Evolutionary conservation across 177 flowering plant genomes (phyloP).

Genomic region (Vitis hybrid): DNA sequence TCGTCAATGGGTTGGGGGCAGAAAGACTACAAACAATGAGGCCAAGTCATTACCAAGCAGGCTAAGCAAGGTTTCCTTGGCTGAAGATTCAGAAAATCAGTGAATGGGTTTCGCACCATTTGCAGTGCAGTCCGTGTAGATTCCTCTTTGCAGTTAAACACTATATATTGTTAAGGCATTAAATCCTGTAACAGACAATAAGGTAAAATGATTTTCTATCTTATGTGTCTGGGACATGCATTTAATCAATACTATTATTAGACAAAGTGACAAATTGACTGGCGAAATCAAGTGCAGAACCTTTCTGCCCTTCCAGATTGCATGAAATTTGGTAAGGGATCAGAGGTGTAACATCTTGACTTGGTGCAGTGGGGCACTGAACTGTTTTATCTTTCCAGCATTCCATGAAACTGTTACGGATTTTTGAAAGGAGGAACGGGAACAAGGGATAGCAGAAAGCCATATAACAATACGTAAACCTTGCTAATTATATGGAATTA

Average conservation of each 20-base stretch:
- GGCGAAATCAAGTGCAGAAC: neutral
- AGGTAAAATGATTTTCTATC: neutral
- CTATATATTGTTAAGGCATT: neutral
- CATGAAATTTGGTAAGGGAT: neutral
- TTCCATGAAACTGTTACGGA: neutral
- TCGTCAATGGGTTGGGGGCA: conserved; percentile 25
- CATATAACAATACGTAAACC: no score
- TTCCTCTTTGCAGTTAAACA: neutral
- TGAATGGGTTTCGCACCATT: neutral
- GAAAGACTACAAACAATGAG: conserved; percentile 22
- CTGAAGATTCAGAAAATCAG: conserved; percentile 25
- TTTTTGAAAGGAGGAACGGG: no score
- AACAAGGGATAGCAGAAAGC: no score
- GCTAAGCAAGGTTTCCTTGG: conserved; percentile 50
- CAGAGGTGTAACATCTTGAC: neutral
- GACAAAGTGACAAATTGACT: neutral
- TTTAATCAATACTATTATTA: neutral
- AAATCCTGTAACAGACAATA: neutral
- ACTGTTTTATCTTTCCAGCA: neutral
- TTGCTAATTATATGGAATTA: no score
- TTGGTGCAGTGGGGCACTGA: neutral
- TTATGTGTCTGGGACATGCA: neutral
- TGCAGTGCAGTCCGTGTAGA: neutral
- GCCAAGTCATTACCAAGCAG: conserved; percentile 42
- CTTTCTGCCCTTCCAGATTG: neutral